phyloP scores from a whole-genome alignment of 305 asterid species.

The Fraxinus platypoda region DNA sequence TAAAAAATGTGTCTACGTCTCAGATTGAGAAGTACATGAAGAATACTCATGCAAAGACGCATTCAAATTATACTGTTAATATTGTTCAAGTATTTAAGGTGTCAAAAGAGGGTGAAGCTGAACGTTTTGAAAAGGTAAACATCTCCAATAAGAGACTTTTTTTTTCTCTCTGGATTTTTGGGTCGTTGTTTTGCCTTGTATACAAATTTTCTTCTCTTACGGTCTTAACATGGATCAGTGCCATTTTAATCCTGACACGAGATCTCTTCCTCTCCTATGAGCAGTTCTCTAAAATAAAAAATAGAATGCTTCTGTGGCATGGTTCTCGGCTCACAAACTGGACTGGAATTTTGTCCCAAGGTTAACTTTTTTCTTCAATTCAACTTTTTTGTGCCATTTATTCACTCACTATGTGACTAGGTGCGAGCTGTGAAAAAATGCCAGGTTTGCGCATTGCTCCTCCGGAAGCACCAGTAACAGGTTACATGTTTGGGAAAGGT shows the following conservation, averaged over 20 bases:
- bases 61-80: constrained; percentile 59
- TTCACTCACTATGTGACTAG: constrained; percentile 5
- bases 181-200: not conserved
- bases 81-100: constrained; percentile 71
- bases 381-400: not conserved
- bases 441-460: constrained; percentile 92
- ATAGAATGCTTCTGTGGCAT: constrained; percentile 95
- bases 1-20: constrained; percentile 13
- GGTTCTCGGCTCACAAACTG: constrained; percentile 94
- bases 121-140: constrained; percentile 62
- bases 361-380: constrained; percentile 30
- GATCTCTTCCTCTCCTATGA: constrained; percentile 16
- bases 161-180: not conserved
- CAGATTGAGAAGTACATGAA: constrained; percentile 77
- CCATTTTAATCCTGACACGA: constrained; percentile 21
- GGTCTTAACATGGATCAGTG: not conserved
- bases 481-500: constrained; percentile 97
- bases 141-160: not conserved
- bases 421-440: constrained; percentile 22
- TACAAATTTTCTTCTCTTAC: not conserved
- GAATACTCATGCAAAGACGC: constrained; percentile 92
- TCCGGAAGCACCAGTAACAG: constrained; percentile 91
- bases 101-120: constrained; percentile 76
- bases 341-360: constrained; percentile 93
- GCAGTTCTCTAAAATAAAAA: constrained; percentile 59